Conservation (phyloP, 2,329 filamentous ascomycete genomes). For the Colletotrichum lindemuthianum region DNA sequence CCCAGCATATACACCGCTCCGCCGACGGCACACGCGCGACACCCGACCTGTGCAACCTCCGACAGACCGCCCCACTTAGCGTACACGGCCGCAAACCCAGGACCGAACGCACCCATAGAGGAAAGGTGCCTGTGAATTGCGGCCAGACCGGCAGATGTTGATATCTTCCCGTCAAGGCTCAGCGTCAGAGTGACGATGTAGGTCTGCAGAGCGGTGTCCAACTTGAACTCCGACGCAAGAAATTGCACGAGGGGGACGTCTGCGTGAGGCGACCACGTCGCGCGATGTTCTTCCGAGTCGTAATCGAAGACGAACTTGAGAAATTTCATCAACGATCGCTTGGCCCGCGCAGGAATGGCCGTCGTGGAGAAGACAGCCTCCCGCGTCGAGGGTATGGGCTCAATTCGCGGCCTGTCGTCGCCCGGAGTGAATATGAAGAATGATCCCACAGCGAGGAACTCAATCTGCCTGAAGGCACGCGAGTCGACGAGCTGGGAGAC, state of each 20-base stretch:
- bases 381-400: conserved; percentile 84
- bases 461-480: conserved; percentile 86
- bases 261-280: conserved; percentile 68
- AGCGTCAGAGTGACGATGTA: conserved; percentile 76
- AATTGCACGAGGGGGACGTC: conserved; percentile 66
- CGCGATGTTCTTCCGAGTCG: conserved; percentile 64
- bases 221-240: conserved; percentile 69
- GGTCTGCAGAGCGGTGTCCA: conserved; percentile 74
- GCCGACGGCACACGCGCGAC: conserved; percentile 89
- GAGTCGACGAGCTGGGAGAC: conserved; percentile 88
- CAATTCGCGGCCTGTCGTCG: conserved; percentile 53
- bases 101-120: conserved; percentile 88
- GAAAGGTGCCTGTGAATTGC: conserved; percentile 82
- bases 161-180: conserved; percentile 71
- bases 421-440: conserved; percentile 79
- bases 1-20: conserved; percentile 90
- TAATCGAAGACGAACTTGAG: conserved; percentile 85
- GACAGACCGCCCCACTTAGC: conserved; percentile 93
- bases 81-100: conserved; percentile 88
- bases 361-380: conserved; percentile 91
- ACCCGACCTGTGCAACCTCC: conserved; percentile 91
- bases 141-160: conserved; percentile 73
- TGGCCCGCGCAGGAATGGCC: conserved; percentile 80
- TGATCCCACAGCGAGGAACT: conserved; percentile 92
- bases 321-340: conserved; percentile 92